Evolutionary conservation across 2,329 filamentous ascomycete genomes (phyloP), one percentile per base, ranked within the genome.

Genomic region (Alternaria postmessia): DNA sequence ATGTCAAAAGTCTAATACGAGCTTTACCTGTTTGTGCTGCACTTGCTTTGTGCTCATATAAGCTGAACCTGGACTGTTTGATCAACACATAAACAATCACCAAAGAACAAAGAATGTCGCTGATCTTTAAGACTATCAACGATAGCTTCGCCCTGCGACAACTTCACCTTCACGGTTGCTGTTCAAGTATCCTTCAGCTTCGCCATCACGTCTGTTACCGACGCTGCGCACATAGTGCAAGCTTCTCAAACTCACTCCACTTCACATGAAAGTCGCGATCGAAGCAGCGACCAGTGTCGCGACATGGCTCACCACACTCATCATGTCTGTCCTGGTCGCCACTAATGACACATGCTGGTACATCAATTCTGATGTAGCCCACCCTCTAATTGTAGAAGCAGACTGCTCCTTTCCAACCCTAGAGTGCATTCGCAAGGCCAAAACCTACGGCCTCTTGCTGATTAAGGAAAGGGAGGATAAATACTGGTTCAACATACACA

Each of bases 331-430:
- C 20, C 47, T 49, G 1, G n/a, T 18, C 9, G 47, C 47, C 28
- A 49, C 47, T 7, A 49, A 49, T 30, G 47, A 49, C 30, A 34
- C 36, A 22, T n/a, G n/a, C 24, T 49, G 47, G 47, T 49, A 18
- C 30, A 18, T 49, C n/a, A 34, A 49, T 20, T 18, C 28, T 22
- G 30, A 38, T 16, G 28, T 36, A 5, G 16, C 20, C 5, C 47
- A 18, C 16, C 18, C 28, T 11, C 30, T 36, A 8, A 30, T 36
- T 30, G 28, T n/a, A 49, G 18, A 36, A 16, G 47, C 18, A 16
- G 24, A 49, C 47, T 49, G 47, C 47, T 34, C n/a, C 5, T 49
- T 24, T 9, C 28, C 28, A 16, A 49, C 28, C 4, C 47, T 34
- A 32, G 18, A 34, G 8, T 49, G 47, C 30, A 34, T 49, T 16